phyloP scores from a whole-genome alignment of 2,329 filamentous ascomycete species.

The Dothistroma septosporum region DNA sequence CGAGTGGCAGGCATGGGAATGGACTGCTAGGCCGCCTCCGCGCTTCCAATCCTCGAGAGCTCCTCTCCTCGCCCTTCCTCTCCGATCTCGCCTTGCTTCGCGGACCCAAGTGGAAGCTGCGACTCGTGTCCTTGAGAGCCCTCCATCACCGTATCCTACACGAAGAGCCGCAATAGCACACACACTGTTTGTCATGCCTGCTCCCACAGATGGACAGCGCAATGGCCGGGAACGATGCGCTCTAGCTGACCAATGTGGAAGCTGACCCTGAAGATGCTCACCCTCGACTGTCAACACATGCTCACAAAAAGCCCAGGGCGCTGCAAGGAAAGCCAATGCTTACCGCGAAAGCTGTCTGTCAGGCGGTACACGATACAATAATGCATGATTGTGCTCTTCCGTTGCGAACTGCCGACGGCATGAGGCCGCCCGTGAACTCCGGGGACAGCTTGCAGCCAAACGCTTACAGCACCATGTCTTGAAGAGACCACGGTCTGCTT shows the following conservation, averaged over 20 bases:
- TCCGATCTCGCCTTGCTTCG: neutral
- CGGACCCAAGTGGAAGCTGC: neutral
- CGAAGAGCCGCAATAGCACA: neutral
- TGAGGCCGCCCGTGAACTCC: too few species aligned
- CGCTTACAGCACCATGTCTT: too few species aligned
- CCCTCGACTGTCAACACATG: neutral
- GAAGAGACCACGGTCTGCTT: too few species aligned
- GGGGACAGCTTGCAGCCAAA: too few species aligned
- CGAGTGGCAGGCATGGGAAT: neutral
- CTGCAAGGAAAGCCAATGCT: neutral
- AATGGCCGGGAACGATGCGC: neutral
- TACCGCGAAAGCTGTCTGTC: neutral
- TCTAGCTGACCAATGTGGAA: neutral
- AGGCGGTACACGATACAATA: too few species aligned
- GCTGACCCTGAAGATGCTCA: neutral
- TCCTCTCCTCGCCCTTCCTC: neutral
- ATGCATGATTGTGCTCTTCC: too few species aligned
- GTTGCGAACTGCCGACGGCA: too few species aligned
- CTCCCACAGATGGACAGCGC: neutral
- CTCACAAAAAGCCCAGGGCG: neutral
- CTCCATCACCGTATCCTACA: neutral
- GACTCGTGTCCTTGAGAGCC: neutral
- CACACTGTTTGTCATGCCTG: neutral
- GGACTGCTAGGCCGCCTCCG: neutral
- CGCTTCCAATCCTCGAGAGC: neutral